These are phyloP conservation scores for Apiotrichum akiyoshidainum DNA, from an alignment of 1,284 basidiomycete genomes.

Conservation along the genomic window DNA sequence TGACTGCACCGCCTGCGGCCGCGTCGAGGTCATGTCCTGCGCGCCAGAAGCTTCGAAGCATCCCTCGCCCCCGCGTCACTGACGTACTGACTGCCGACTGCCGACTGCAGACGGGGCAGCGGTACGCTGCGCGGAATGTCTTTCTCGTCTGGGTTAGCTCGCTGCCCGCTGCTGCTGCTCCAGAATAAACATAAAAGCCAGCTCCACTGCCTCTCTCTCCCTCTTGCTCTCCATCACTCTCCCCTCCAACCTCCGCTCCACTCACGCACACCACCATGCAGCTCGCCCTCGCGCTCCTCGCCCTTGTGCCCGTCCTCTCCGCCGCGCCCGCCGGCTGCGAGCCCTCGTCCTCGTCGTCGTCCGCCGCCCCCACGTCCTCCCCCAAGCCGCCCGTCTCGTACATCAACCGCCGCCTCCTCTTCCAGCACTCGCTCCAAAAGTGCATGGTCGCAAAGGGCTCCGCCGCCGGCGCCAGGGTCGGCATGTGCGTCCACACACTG, in stretches of 20 bases:
- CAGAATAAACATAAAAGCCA: too few species aligned
- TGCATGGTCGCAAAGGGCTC: conserved; percentile 1
- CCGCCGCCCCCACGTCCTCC: background rate
- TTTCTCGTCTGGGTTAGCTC: too few species aligned
- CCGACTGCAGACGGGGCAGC: too few species aligned
- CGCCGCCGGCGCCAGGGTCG: background rate
- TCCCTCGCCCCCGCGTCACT: too few species aligned
- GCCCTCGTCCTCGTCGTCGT: background rate
- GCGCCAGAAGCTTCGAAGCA: too few species aligned
- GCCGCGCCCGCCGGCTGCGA: background rate
- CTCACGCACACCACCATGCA: background rate
- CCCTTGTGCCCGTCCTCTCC: background rate
- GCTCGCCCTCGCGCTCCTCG: background rate
- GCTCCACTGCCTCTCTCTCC: too few species aligned
- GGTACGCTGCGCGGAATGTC: too few species aligned
- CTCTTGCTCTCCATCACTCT: background rate
- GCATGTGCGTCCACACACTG: background rate
- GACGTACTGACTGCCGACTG: too few species aligned
- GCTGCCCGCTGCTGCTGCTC: too few species aligned
- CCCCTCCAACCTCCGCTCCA: too few species aligned
- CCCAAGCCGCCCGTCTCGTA: conserved; percentile 2
- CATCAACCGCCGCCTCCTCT: background rate
- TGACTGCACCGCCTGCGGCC: too few species aligned
- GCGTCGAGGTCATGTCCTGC: too few species aligned
- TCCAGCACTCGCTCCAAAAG: background rate